Evolutionary conservation across 768 basidiomycete genomes (phyloP).

Genomic region (Cyathus striatus): DNA sequence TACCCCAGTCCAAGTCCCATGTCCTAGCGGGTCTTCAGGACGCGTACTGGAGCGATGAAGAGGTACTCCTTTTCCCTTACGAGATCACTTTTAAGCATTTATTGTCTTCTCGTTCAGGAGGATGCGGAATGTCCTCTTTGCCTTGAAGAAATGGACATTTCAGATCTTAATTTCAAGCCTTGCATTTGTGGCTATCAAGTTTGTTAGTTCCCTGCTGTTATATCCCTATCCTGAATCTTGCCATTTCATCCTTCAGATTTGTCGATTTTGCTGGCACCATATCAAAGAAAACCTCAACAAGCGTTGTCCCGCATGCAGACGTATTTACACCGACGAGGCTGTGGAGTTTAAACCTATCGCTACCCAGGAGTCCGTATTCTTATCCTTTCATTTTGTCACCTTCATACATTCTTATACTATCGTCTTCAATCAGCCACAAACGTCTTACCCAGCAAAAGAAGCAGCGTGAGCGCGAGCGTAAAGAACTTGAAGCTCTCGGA

Average conservation of each 20-base stretch:
- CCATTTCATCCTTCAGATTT: constrained; percentile 59
- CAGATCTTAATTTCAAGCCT: constrained; percentile 98
- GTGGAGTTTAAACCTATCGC: constrained; percentile 95
- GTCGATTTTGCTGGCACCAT: constrained; percentile 99
- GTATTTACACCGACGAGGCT: constrained; percentile 87
- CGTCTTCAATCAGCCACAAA: constrained; percentile 73
- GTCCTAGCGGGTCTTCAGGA: constrained; percentile 88
- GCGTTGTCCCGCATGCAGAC: constrained; percentile 93
- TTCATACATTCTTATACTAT: constrained; percentile 5
- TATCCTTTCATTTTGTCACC: constrained; percentile 7
- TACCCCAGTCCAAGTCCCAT: constrained; percentile 78
- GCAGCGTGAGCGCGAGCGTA: constrained; percentile 89
- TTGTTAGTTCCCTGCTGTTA: constrained; percentile 7
- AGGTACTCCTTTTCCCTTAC: constrained; percentile 49
- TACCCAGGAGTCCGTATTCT: constrained; percentile 80
- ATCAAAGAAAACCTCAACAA: constrained; percentile 95
- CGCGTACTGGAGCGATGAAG: constrained; percentile 97
- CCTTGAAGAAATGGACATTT: constrained; percentile 97
- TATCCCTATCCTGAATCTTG: constrained; percentile 1
- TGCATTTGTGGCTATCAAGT: constrained; percentile 99
- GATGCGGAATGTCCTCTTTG: constrained; percentile 98
- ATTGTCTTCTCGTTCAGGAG: constrained; percentile 55
- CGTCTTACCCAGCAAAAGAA: constrained; percentile 94
- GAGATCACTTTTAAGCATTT: constrained; percentile 8
- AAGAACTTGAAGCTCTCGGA: constrained; percentile 84